Evolutionary conservation across 176 grass and related monocot genomes (phyloP).

Genomic region (Canna indica): DNA sequence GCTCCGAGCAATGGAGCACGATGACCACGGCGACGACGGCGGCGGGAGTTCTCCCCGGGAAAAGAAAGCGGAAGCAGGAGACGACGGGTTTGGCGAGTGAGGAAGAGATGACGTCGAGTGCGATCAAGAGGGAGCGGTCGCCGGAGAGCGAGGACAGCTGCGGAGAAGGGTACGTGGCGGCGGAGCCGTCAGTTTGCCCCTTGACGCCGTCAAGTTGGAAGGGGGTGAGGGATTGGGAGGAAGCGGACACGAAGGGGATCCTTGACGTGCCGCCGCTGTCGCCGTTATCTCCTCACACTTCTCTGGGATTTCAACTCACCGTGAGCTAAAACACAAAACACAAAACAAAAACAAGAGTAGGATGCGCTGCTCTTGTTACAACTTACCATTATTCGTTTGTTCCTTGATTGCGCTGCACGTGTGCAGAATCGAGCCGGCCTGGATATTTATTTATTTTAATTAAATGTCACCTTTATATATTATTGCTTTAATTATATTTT

Average conservation of each 20-base stretch:
- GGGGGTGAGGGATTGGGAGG: constrained; percentile 20
- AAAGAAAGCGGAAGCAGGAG: neutral
- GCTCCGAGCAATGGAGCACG: neutral
- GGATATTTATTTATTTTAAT: no score
- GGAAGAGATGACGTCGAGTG: neutral
- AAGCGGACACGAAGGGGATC: constrained; percentile 20
- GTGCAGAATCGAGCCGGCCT: no score
- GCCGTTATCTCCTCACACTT: constrained; percentile 13
- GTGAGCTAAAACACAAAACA: constrained; percentile 17
- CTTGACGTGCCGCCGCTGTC: constrained; percentile 24
- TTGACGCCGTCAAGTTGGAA: constrained; percentile 15
- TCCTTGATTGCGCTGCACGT: neutral
- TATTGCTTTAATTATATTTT: no score
- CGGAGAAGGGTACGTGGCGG: neutral
- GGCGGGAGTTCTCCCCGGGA: neutral
- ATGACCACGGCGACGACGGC: neutral
- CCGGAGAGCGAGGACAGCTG: neutral
- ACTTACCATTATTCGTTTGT: neutral
- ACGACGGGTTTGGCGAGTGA: neutral
- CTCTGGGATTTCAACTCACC: constrained; percentile 1
- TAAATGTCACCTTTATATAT: no score
- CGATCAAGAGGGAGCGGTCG: neutral
- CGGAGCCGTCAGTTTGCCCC: no score
- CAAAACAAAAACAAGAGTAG: neutral
- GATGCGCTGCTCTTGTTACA: no score